Base-by-base conservation (phyloP, 441 rosid genomes). In the Eutrema salsugineum region DNA sequence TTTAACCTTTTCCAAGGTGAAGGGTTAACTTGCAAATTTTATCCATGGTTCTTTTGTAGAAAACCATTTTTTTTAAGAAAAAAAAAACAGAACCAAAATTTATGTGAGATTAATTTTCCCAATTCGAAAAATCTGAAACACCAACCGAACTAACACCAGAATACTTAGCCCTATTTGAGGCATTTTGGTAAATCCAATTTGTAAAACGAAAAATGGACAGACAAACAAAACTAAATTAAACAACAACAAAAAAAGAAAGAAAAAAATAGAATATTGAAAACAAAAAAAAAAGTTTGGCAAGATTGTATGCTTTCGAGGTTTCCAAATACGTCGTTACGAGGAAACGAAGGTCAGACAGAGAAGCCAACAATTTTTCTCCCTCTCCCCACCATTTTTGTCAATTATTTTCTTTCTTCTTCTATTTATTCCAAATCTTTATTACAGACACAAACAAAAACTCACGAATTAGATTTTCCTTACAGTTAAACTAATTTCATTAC, bases 241-340 rank as follows among this genome's bases (percentile, higher is more conserved):
- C 54, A 49, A 1, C 10, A 9, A 35, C 6, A 20, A 59, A 49
- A 32, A 42, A 19, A 39, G 44, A 11, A 2, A 38, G 15, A 1
- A 48, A 53, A 35, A 51, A 62, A 35, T 16, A 35, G 57, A 62
- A 54, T 7, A 20, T 2, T 20, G 1, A 20, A 39, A 28, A n/a
- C n/a, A n/a, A 48, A 14, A 48, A 51, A 10, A 36, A 57, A 11
- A 3, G 5, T 35, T 57, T 17, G 5, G 5, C 11, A 67, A 12
- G 28, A n/a, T 40, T 54, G 19, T 53, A 58, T 19, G 28, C 22
- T 28, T 73, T n/a, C 7, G 24, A 71, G 63, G 70, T 42, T 50
- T n/a, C 61, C 20, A 72, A 59, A 72, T 54, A 9, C 48, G 38
- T 44, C 48, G 73, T 75, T 75, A 68, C 3, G 74, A 75, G 70